phyloP scores from a whole-genome alignment of 139 green algal genomes.

The Trebouxia sp. region DNA sequence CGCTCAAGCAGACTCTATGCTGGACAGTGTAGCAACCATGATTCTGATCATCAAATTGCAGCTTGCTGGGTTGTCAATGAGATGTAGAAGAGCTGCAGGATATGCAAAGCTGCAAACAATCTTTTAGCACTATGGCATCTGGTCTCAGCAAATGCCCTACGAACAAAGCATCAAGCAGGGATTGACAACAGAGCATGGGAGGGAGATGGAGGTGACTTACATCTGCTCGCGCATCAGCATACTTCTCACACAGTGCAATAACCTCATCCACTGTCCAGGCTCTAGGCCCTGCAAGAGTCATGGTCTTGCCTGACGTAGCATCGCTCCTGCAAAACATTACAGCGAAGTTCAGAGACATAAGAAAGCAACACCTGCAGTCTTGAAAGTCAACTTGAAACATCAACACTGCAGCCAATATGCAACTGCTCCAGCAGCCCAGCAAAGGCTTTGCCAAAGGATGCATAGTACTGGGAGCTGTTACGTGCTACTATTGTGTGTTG shows the following conservation, averaged over 20 bases:
- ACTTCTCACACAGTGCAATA: conserved; percentile 89
- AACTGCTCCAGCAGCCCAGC: neutral
- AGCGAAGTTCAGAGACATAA: too few relatives aligned
- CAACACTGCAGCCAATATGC: neutral
- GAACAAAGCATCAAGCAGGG: neutral
- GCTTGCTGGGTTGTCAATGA: neutral
- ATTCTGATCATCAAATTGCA: too few relatives aligned
- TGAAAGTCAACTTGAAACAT: too few relatives aligned
- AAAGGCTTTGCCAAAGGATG: neutral
- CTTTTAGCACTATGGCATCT: neutral
- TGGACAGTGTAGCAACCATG: too few relatives aligned
- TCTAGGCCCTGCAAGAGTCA: conserved; percentile 91
- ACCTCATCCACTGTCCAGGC: conserved; percentile 92
- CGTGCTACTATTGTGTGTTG: too few relatives aligned
- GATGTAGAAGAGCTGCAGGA: neutral
- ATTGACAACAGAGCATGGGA: neutral
- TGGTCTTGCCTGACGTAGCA: conserved; percentile 62
- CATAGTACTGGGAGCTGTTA: neutral
- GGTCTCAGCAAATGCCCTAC: too few relatives aligned
- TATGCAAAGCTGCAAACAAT: neutral
- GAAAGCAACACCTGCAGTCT: too few relatives aligned
- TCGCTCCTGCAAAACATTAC: conserved; percentile 56
- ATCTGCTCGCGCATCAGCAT: conserved; percentile 79
- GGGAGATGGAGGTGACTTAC: conserved; percentile 20
- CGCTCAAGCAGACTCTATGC: too few relatives aligned